Conservation (phyloP, 495 filamentous ascomycete genomes). For the Friedmanniomyces simplex region DNA sequence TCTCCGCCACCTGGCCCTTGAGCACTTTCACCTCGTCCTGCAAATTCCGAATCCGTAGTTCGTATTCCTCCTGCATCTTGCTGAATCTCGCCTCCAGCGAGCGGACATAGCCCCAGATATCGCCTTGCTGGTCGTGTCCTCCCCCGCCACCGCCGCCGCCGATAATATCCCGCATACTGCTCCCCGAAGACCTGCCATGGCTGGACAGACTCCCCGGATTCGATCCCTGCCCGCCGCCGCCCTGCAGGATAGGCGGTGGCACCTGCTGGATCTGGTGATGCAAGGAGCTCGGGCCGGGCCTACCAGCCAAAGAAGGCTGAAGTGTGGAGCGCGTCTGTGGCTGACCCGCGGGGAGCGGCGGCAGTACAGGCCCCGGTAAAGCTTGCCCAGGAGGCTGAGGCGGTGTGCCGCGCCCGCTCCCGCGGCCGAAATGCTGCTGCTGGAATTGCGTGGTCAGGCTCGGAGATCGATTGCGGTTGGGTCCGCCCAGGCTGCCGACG, state of each 20-base stretch:
- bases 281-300: slow-evolving; percentile 26
- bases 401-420: slow-evolving; percentile 33
- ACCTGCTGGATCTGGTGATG: slow-evolving; percentile 22
- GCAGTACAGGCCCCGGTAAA: slow-evolving; percentile 42
- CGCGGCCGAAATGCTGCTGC: slow-evolving; percentile 53
- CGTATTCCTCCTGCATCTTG: slow-evolving; percentile 28
- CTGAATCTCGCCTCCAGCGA: slow-evolving; percentile 25
- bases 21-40: slow-evolving; percentile 28
- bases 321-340: slow-evolving; percentile 16
- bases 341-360: slow-evolving; percentile 26
- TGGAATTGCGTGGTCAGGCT: slow-evolving; percentile 57
- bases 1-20: slow-evolving; percentile 17
- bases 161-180: slow-evolving; percentile 31
- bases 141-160: slow-evolving; percentile 4
- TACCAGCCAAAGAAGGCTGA: background rate
- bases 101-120: slow-evolving; percentile 28
- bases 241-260: slow-evolving; percentile 8
- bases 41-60: slow-evolving; percentile 23
- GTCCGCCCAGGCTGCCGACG: slow-evolving; percentile 31
- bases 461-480: slow-evolving; percentile 56
- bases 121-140: background rate
- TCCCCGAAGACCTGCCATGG: slow-evolving; percentile 30
- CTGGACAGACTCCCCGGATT: slow-evolving; percentile 32
- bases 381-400: slow-evolving; percentile 29
- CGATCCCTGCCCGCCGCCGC: slow-evolving; percentile 19